Percentiles rank a stretch among this genome's conserved stretches.
Evolutionary conservation across 2,329 filamentous ascomycete species (phyloP).

Genomic region (Aurifilum marmelostoma): DNA sequence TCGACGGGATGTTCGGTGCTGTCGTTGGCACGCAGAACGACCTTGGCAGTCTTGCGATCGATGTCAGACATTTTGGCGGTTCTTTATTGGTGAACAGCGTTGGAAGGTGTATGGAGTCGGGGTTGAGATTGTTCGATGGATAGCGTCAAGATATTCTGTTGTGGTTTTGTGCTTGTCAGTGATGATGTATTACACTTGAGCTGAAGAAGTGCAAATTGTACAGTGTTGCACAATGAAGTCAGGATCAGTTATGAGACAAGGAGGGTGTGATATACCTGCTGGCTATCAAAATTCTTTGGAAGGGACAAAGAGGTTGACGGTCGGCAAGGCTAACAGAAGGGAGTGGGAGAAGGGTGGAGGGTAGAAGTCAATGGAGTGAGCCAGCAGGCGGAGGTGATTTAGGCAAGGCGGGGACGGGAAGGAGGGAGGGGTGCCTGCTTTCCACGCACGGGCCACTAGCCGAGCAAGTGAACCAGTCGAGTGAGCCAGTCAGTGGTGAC

Average conservation of each 20-base stretch:
- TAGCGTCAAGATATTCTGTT: conserved; percentile 19
- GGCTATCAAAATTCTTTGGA: background rate
- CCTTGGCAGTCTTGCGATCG: conserved; percentile 36
- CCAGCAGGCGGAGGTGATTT: background rate
- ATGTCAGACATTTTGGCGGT: conserved; percentile 37
- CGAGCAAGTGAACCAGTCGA: background rate
- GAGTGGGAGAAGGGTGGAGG: background rate
- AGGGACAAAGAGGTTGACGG: background rate
- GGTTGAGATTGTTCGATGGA: conserved; percentile 9
- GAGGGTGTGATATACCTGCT: conserved; percentile 7
- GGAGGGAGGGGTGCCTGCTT: background rate
- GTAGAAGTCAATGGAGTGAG: background rate
- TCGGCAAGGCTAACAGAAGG: background rate
- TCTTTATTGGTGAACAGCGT: conserved; percentile 8
- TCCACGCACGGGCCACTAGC: background rate
- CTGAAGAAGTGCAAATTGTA: background rate
- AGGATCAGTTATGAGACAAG: too few relatives aligned
- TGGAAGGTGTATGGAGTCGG: conserved; percentile 11
- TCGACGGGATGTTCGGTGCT: conserved; percentile 58
- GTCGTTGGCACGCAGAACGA: conserved; percentile 58
- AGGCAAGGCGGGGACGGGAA: background rate
- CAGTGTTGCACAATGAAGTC: background rate
- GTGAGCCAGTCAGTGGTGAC: background rate
- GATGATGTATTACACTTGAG: background rate
- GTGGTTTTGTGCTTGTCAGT: conserved; percentile 4